Evolutionary conservation across 2,329 filamentous ascomycete genomes (phyloP), one percentile per base, ranked within the genome.

Genomic region (Pleurostoma richardsiae): DNA sequence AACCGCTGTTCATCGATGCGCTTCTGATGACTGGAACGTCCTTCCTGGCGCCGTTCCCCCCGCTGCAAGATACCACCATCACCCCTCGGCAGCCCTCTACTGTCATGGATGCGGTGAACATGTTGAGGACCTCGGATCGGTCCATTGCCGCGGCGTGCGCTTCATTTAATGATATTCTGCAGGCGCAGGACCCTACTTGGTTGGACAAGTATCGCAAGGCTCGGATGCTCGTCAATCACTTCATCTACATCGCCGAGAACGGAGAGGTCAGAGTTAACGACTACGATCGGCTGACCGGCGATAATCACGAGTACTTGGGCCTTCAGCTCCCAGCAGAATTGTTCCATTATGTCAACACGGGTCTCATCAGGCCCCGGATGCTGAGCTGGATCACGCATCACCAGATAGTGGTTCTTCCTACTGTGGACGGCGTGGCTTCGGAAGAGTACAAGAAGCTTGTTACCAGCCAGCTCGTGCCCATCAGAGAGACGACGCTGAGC

Each of bases 291-390:
- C 79, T 90, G 26, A 91, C 94, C 3, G 79, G 79, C 41, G 91
- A 97, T 61, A 85, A 94, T 54, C 88, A 95, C 61, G 85, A 92
- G 59, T 91, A 96, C 61, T 81, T 96, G 51, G 90, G 90, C n/a
- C 81, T 95, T 49, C 86, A 91, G 49, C 74, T 99, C 4, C 90
- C 94, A 0, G 83, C 90, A 39, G 94, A 99, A 66, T 74, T 97
- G 19, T 91, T 92, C 63, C 87, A 90, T 65, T 97, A 97, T 64
- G 76, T 96, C 43, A 90, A 90, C 49, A 84, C 80, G 44, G 94
- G 90, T 31, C 71, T 96, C 40, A 82, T 97, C 53, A 83, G 88
- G 29, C 77, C 90, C 28, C 82, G 88, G 42, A 75, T 96, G 36
- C 77, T 95, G 10, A 88, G 86, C 62, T 92, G 85, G 78, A 82